phyloP scores from a whole-genome alignment of 306 rosid species.

The Pachyrhizus erosus region DNA sequence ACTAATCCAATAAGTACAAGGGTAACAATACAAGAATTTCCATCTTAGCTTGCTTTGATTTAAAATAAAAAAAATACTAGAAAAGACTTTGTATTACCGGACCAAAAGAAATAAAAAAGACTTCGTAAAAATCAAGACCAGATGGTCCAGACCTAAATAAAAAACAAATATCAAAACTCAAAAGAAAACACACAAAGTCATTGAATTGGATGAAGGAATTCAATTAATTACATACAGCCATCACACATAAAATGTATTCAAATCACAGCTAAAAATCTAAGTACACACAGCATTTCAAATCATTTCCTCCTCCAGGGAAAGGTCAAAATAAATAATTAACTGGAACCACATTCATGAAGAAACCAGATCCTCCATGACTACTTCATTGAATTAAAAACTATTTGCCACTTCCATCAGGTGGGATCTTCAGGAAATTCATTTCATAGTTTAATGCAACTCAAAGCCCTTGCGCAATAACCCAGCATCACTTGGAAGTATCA shows the following conservation, averaged over 20 bases:
- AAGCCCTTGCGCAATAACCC: conserved; percentile 53
- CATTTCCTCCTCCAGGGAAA: background rate
- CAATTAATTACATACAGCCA: conserved; percentile 6
- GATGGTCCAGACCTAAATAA: background rate
- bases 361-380: background rate
- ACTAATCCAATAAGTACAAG: background rate
- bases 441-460: conserved; percentile 43
- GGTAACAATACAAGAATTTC: background rate
- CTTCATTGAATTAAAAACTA: background rate
- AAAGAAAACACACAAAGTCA: background rate
- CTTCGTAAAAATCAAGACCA: background rate
- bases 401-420: conserved; percentile 46
- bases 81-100: background rate
- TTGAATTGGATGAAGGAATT: background rate
- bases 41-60: background rate
- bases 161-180: background rate
- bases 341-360: background rate
- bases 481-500: conserved; percentile 48
- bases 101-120: background rate
- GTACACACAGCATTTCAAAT: background rate
- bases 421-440: conserved; percentile 36
- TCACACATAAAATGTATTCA: conserved; percentile 13
- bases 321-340: background rate
- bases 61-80: background rate
- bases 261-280: background rate